Evolutionary conservation across 2,329 filamentous ascomycete species (phyloP).

Genomic region (Bipolaris victoriae): DNA sequence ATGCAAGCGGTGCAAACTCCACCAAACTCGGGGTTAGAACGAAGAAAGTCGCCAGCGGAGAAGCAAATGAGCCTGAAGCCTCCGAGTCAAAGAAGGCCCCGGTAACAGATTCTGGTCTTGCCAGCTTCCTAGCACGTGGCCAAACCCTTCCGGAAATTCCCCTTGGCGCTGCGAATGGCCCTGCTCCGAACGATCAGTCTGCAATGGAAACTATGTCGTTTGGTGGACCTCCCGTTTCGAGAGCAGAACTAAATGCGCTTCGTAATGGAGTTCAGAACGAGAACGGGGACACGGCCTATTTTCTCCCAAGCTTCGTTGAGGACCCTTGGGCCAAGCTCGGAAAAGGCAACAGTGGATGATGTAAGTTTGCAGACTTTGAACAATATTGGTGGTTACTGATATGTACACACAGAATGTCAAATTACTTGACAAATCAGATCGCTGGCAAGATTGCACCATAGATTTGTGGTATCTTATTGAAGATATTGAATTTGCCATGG

Average conservation of each 20-base stretch:
- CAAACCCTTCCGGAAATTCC: conserved; percentile 33
- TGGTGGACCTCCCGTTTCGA: conserved; percentile 36
- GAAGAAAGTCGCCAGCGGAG: conserved; percentile 21
- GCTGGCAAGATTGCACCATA: background rate
- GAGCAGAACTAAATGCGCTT: conserved; percentile 45
- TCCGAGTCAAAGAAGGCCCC: conserved; percentile 19
- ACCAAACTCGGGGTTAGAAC: conserved; percentile 48
- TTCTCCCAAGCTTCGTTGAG: conserved; percentile 70
- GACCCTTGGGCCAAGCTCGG: conserved; percentile 68
- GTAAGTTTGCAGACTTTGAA: background rate
- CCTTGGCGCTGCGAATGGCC: background rate
- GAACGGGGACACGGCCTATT: conserved; percentile 70
- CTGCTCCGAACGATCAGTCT: conserved; percentile 8
- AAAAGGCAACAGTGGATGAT: background rate
- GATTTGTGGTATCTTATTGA: background rate
- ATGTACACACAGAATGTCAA: background rate
- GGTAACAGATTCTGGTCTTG: conserved; percentile 34
- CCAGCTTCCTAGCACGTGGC: conserved; percentile 40
- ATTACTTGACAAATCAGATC: background rate
- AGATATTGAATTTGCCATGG: background rate
- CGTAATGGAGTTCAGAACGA: conserved; percentile 52
- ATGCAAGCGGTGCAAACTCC: conserved; percentile 42
- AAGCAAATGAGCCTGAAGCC: conserved; percentile 1
- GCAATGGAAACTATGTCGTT: conserved; percentile 34
- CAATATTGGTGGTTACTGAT: background rate